Evolutionary conservation across 2,329 filamentous ascomycete species (phyloP).

Genomic region (Phaeosphaeria sp.): DNA sequence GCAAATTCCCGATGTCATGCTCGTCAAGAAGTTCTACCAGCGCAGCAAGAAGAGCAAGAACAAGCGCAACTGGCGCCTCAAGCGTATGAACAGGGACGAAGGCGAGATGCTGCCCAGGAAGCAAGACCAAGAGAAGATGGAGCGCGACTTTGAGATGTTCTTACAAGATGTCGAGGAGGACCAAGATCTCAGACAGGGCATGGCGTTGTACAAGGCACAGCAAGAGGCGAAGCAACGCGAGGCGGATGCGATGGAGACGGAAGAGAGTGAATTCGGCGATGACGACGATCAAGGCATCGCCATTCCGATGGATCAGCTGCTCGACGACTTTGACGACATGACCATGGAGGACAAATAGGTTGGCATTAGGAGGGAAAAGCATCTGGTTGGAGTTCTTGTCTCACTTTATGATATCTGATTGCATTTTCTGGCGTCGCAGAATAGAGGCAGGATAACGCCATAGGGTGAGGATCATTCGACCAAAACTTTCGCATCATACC

Average conservation of each 20-base stretch:
- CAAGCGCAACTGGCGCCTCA: slow-evolving; percentile 86
- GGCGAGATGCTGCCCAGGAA: slow-evolving; percentile 86
- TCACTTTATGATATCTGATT: background rate
- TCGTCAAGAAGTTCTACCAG: slow-evolving; percentile 97
- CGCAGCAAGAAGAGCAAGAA: slow-evolving; percentile 75
- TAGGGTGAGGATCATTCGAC: too few relatives aligned
- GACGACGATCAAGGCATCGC: slow-evolving; percentile 61
- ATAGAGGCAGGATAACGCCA: background rate
- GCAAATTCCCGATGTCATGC: slow-evolving; percentile 86
- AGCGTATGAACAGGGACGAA: slow-evolving; percentile 90
- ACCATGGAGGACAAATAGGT: slow-evolving; percentile 66
- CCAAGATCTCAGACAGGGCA: slow-evolving; percentile 79
- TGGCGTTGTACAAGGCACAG: slow-evolving; percentile 82
- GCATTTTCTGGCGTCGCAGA: slow-evolving; percentile 22
- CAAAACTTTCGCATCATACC: too few relatives aligned
- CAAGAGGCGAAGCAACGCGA: slow-evolving; percentile 64
- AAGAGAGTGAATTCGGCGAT: slow-evolving; percentile 59
- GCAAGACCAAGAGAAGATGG: slow-evolving; percentile 84
- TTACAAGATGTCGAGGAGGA: slow-evolving; percentile 96
- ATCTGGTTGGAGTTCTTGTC: background rate
- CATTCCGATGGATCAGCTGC: slow-evolving; percentile 65
- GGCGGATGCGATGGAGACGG: slow-evolving; percentile 71
- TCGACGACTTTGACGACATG: slow-evolving; percentile 94
- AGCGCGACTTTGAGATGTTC: slow-evolving; percentile 97
- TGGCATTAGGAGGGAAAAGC: background rate